Conservation (phyloP, 2,329 filamentous ascomycete genomes). For the Fusarium tanahbumbuense region DNA sequence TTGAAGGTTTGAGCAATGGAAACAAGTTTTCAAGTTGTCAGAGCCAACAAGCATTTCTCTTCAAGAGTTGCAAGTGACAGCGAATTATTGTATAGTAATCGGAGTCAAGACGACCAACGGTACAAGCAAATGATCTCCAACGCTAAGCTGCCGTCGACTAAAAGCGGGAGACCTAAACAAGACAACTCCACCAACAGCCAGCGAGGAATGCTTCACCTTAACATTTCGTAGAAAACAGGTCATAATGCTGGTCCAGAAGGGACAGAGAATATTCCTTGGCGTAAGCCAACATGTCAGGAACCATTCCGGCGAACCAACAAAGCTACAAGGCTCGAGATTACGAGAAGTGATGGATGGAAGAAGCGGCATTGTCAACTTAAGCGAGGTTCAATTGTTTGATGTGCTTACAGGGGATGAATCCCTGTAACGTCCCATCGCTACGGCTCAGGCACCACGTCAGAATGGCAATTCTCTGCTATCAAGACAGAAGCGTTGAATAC, state of each 20-base stretch:
- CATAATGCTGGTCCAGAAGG: neutral
- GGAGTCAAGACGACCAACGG: neutral
- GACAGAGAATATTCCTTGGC: neutral
- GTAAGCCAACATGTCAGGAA: neutral
- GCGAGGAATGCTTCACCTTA: neutral
- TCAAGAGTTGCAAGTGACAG: neutral
- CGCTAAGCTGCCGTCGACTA: neutral
- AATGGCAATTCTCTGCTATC: neutral
- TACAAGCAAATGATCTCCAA: neutral
- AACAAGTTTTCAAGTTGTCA: too few species aligned
- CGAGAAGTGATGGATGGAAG: neutral
- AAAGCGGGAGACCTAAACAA: conserved; percentile 1
- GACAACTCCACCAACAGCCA: neutral
- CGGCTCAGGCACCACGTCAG: conserved; percentile 14
- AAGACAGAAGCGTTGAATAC: neutral
- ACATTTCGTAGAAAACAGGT: neutral
- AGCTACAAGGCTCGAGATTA: neutral
- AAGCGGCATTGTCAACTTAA: neutral
- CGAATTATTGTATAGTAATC: neutral
- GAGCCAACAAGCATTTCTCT: neutral
- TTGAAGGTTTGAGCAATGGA: neutral
- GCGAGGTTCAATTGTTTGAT: neutral
- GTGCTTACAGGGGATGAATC: neutral
- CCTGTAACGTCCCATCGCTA: neutral
- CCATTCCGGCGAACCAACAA: conserved; percentile 4